A percentile compares a stretch with the other conserved stretches of the same genome.
phyloP scores from a whole-genome alignment of 768 basidiomycete genomes.

The Lactarius evosmus region DNA sequence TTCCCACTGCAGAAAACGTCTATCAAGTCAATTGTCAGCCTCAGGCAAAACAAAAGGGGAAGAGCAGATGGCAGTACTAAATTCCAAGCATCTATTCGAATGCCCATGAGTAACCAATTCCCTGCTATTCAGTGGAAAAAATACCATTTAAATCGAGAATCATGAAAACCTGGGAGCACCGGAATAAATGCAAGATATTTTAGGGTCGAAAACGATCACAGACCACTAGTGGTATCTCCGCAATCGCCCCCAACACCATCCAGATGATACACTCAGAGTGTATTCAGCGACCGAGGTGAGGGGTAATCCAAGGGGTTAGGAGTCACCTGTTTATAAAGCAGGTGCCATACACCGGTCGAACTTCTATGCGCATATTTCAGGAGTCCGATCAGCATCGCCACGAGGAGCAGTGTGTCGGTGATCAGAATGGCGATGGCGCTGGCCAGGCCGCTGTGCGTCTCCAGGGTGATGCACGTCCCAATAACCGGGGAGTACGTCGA shows the following conservation, averaged over 20 bases:
- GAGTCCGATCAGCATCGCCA: background rate
- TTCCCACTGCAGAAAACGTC: background rate
- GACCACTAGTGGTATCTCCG: slow-evolving; percentile 1
- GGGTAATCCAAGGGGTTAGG: background rate
- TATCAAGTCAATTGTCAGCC: background rate
- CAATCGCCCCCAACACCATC: background rate
- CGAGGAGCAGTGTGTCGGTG: background rate
- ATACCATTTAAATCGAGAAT: slow-evolving; percentile 13
- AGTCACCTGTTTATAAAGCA: background rate
- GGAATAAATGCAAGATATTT: background rate
- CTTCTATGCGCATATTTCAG: background rate
- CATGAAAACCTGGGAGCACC: slow-evolving; percentile 6
- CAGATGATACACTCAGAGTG: slow-evolving; percentile 2
- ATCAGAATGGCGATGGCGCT: background rate
- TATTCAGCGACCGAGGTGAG: background rate
- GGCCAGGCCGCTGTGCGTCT: background rate
- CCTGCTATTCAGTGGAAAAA: background rate
- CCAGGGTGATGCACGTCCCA: background rate
- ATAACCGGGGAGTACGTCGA: background rate
- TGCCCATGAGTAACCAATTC: background rate
- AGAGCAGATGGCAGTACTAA: background rate
- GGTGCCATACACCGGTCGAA: background rate
- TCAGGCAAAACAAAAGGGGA: background rate
- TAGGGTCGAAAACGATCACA: background rate
- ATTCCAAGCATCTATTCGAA: slow-evolving; percentile 14